Conservation (phyloP, 192 early-diverging fungal genomes). For the Coemansia aciculifera region DNA sequence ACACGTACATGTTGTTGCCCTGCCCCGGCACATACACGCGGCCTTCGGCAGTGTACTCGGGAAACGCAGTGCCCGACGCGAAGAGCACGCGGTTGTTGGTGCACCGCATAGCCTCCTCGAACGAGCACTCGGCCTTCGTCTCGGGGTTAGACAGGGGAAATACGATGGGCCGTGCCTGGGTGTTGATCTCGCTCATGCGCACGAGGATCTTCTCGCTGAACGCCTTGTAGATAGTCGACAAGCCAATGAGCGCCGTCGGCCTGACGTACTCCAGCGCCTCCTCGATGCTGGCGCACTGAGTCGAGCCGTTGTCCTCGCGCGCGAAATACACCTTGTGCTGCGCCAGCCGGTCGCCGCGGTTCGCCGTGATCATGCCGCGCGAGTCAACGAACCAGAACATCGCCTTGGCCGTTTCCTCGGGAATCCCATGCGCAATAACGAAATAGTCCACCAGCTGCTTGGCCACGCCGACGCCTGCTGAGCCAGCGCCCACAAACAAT, state of each 20-base stretch:
- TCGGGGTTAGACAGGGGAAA: conserved; percentile 89
- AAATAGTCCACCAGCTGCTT: conserved; percentile 86
- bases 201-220: conserved; percentile 72
- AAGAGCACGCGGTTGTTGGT: conserved; percentile 90
- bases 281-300: conserved; percentile 69
- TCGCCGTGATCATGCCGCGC: conserved; percentile 86
- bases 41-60: conserved; percentile 63
- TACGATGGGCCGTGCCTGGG: conserved; percentile 68
- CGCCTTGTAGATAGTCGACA: conserved; percentile 75
- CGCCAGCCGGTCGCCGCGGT: conserved; percentile 83
- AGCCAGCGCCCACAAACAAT: conserved; percentile 93
- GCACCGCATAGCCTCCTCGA: conserved; percentile 82
- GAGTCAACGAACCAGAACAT: conserved; percentile 85
- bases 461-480: conserved; percentile 93
- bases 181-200: conserved; percentile 74
- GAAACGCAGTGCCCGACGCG: conserved; percentile 92
- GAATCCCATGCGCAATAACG: conserved; percentile 67
- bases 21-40: conserved; percentile 66
- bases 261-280: conserved; percentile 83
- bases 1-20: conserved; percentile 96
- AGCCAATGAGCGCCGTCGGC: conserved; percentile 89
- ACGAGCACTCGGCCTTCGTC: conserved; percentile 91
- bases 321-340: conserved; percentile 87
- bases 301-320: conserved; percentile 79
- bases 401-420: conserved; percentile 62